Base-by-base conservation (phyloP, 2,329 filamentous ascomycete genomes). In the Penicillium sp. region DNA sequence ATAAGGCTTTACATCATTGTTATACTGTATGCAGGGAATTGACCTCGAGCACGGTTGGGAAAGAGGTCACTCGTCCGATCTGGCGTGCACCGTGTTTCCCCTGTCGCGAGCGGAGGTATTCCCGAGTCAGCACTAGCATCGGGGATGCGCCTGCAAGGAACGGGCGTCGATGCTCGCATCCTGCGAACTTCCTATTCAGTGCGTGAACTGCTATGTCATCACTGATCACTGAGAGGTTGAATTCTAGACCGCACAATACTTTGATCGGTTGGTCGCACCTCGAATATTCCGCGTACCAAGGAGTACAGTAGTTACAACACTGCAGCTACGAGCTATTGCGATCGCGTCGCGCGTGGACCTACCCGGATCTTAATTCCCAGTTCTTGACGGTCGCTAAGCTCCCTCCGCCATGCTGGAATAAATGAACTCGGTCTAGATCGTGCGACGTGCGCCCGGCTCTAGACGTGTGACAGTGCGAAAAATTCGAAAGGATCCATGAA, bases 121-220 rank as follows among this genome's bases (percentile, higher is more conserved):
- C 56, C 56, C 53, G 22, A 59, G 59, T 61, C 53, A 59, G 60
- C 57, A 59, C 60, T 62, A 62, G 57, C 43, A 53, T 48, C 54
- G 54, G 53, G 15, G 39, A 43, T 41, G 12, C 10, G 7, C 20
- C 42, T 58, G 56, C 56, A 58, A 58, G 56, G 42, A 34, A 53
- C 55, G 10, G 38, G 55, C 22, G 35, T 20, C 28, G 38, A 43
- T 48, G 31, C 41, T 10, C 28, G 28, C 31, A 20, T 38, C 11
- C 35, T 52, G 49, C 52, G 31, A 37, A 35, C 41, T 41, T 54
- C 38, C 39, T 35, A 43, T 43, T 45, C 25, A 14, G 31, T 35
- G 52, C 15, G 31, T 4, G 39, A 55, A 55, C 39, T 15, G 11
- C 15, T 52, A 5, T 39, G 20, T 52, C 35, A 25, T n/a, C 37